These are phyloP conservation scores for Candida berthetii DNA, from an alignment of 805 yeast species.

Conservation along the genomic window DNA sequence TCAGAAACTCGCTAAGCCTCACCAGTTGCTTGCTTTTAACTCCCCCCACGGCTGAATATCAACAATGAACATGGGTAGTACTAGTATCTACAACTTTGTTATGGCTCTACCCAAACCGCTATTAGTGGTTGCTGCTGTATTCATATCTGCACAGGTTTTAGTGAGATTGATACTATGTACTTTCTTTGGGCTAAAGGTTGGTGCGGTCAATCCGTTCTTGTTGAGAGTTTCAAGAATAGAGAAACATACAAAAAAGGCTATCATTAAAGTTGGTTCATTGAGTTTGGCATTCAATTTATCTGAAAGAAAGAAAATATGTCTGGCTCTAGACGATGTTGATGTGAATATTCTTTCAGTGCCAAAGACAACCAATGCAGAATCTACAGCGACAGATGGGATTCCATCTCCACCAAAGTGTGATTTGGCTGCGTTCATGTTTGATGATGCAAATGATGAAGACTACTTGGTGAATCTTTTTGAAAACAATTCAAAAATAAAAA, in stretches of 20 bases:
- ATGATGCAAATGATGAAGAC: no score
- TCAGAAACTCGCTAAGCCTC: no score
- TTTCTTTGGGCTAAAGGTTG: slow-evolving; percentile 20
- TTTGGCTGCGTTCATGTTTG: no score
- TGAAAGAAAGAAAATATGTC: slow-evolving; percentile 8
- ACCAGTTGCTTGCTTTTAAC: no score
- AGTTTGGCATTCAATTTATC: slow-evolving; percentile 9
- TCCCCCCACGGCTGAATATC: no score
- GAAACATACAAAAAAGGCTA: slow-evolving; percentile 3
- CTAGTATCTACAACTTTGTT: no score
- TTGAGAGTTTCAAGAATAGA: slow-evolving; percentile 13
- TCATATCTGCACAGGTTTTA: background rate
- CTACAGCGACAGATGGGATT: no score
- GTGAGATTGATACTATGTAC: slow-evolving; percentile 6
- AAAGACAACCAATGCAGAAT: no score
- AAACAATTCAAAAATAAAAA: background rate
- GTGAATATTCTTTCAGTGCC: slow-evolving; percentile 1
- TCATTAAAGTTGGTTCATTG: slow-evolving; percentile 8
- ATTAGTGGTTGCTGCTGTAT: background rate
- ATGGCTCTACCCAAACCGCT: background rate
- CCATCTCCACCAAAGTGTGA: no score
- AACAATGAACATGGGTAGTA: no score
- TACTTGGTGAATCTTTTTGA: no score
- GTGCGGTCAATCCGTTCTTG: slow-evolving; percentile 21
- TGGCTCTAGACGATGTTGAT: slow-evolving; percentile 14